Evolutionary conservation across 768 basidiomycete genomes (phyloP), one percentile per base, ranked within the genome.

Genomic region (Trametes elegans): DNA sequence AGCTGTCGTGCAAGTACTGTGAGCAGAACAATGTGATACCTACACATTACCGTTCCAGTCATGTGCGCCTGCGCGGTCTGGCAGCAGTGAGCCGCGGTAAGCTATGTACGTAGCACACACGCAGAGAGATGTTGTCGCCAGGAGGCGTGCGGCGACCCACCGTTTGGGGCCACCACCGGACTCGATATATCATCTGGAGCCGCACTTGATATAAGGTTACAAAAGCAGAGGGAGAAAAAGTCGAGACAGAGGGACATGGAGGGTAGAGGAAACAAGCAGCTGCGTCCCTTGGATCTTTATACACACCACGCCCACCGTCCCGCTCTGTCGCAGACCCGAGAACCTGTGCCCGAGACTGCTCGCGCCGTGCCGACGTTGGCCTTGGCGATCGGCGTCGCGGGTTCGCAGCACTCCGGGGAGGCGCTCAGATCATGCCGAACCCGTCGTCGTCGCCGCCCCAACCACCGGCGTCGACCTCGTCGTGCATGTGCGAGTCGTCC

Each of bases 401-500:
- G n/a, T 35, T n/a, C 13, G 31, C 31, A 13, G 31, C 7, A 32
- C 7, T 32, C 7, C 31, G 23, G 40, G 21, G 43, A 8, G n/a
- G 29, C 28, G 9, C 49, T 70, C 59, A 74, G 32, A 83, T 64
- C 80, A 89, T 83, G 35, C 87, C 86, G 85, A 90, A 89, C 40
- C 81, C 84, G 64, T 89, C 85, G 60, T 82, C 86, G 46, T 84
- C 82, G 36, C 76, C 82, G 31, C 87, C 88, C 87, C 88, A 89
- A 21, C 87, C 85, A 61, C 79, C 84, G 4, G 81, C 81, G 5
- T 81, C 75, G 6, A 79, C 64, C 65, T 84, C 87, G 56, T 87
- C 87, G 31, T 77, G 67, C 41, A 68, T 67, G 34, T 70, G 69
- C 26, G 67, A 67, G 26, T 74, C 73, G 23, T 67, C 70, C 11